A percentile compares a stretch with the other conserved stretches of the same genome.
Conservation (phyloP, 1,284 basidiomycete genomes). For the Pterulicium gracile region DNA sequence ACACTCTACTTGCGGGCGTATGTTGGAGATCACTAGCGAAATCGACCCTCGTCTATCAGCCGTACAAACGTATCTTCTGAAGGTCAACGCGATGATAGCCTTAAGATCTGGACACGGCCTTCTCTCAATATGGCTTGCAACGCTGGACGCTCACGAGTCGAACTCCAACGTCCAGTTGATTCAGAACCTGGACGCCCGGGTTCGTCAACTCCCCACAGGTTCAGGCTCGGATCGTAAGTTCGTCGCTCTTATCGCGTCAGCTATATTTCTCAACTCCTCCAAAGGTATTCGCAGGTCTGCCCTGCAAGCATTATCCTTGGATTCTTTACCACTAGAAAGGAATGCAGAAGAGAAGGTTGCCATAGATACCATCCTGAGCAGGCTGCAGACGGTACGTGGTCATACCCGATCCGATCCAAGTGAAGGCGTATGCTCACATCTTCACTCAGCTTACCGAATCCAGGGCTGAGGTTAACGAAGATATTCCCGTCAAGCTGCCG, state of each 20-base stretch:
- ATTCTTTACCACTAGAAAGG: background rate
- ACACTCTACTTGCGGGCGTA: conserved; percentile 28
- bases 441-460: no score
- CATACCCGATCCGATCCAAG: no score
- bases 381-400: no score
- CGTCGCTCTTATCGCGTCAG: no score
- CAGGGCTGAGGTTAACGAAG: no score
- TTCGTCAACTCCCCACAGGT: background rate
- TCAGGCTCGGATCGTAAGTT: background rate
- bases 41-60: conserved; percentile 21
- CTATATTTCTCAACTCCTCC: background rate
- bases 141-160: background rate
- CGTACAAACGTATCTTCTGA: conserved; percentile 19
- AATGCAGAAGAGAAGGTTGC: background rate
- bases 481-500: no score
- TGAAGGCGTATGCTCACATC: no score
- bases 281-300: background rate
- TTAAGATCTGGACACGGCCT: conserved; percentile 45
- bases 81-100: conserved; percentile 32
- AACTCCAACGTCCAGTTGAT: background rate
- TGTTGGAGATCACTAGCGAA: conserved; percentile 26
- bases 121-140: conserved; percentile 29
- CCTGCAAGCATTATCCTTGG: background rate
- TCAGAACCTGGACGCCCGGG: background rate
- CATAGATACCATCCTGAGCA: background rate